phyloP scores from a whole-genome alignment of 768 basidiomycete genomes.

The Xerocomus brunneocitrinus region DNA sequence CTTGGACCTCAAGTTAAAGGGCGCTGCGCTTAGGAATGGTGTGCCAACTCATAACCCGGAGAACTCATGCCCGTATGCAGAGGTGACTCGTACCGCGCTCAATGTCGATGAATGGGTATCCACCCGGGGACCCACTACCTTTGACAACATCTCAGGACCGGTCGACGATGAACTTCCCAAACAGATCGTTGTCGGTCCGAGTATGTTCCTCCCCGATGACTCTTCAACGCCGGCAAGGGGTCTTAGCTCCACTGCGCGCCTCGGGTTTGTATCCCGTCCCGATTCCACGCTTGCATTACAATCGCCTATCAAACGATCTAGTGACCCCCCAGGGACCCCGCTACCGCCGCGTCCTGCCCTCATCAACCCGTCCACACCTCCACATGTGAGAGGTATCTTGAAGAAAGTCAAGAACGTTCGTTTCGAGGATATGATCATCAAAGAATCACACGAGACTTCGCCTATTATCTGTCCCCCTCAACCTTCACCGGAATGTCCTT shows the following conservation, averaged over 20 bases:
- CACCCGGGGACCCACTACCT: constrained; percentile 26
- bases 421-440: constrained; percentile 25
- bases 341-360: constrained; percentile 22
- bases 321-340: constrained; percentile 18
- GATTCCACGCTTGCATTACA: background rate
- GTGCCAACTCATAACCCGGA: constrained; percentile 11
- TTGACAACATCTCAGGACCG: constrained; percentile 16
- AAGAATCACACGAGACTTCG: constrained; percentile 1
- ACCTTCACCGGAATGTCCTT: constrained; percentile 3
- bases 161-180: constrained; percentile 1
- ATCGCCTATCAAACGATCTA: constrained; percentile 7
- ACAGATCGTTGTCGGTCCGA: constrained; percentile 3
- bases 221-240: constrained; percentile 10
- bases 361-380: constrained; percentile 25
- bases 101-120: constrained; percentile 37
- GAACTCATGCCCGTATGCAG: background rate
- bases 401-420: constrained; percentile 40
- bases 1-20: constrained; percentile 30
- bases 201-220: constrained; percentile 10
- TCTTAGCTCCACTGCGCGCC: background rate
- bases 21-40: constrained; percentile 23
- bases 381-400: constrained; percentile 34
- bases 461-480: background rate
- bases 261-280: background rate
- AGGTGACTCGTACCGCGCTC: constrained; percentile 1